Evolutionary conservation across 2,329 filamentous ascomycete genomes (phyloP).

Genomic region (Nigrograna mackinnonii): DNA sequence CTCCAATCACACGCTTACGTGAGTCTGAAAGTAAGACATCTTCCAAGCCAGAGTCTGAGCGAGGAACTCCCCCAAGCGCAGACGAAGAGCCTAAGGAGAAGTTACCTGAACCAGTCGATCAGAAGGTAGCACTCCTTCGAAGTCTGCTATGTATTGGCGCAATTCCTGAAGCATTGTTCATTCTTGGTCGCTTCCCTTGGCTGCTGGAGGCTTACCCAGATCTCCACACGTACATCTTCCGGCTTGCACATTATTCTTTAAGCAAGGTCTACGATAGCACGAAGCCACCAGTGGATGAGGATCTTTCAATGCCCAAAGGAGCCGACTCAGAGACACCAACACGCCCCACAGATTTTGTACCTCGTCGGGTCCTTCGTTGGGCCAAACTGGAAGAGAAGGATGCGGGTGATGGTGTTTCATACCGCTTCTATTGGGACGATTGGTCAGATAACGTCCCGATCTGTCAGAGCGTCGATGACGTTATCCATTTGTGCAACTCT

Average conservation of each 20-base stretch:
- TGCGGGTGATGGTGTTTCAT: constrained; percentile 72
- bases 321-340: constrained; percentile 62
- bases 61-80: constrained; percentile 43
- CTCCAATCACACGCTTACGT: constrained; percentile 46
- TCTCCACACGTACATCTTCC: constrained; percentile 78
- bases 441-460: constrained; percentile 93
- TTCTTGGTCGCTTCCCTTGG: constrained; percentile 92
- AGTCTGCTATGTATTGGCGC: constrained; percentile 90
- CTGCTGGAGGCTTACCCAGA: constrained; percentile 83
- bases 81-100: constrained; percentile 52
- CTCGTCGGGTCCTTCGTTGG: constrained; percentile 78
- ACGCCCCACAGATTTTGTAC: constrained; percentile 60
- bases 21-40: constrained; percentile 58
- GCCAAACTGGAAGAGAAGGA: constrained; percentile 79
- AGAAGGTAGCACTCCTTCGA: constrained; percentile 83
- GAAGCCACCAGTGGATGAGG: constrained; percentile 51
- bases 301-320: constrained; percentile 65
- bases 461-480: constrained; percentile 87
- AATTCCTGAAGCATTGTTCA: constrained; percentile 88
- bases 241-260: constrained; percentile 81
- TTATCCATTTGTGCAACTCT: constrained; percentile 84
- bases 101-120: constrained; percentile 77
- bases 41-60: constrained; percentile 48
- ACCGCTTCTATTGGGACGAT: constrained; percentile 96
- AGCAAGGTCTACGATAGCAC: constrained; percentile 69